Conservation (phyloP, 2,329 filamentous ascomycete species). For the Trichoderma harzianum region DNA sequence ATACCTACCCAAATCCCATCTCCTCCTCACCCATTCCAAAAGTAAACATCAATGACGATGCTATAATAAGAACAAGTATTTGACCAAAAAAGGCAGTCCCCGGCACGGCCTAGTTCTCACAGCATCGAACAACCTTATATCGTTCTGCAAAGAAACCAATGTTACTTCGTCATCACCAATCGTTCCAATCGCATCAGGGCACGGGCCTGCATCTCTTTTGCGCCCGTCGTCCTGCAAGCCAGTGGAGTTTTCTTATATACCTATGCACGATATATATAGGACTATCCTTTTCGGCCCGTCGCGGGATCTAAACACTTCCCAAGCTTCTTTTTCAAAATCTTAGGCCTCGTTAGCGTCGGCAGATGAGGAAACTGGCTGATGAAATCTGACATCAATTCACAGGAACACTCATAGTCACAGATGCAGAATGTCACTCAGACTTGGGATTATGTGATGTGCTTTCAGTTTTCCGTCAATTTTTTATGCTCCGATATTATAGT, state of each 20-base stretch:
- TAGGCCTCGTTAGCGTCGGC: not conserved
- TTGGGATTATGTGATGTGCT: not conserved
- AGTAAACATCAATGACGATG: not conserved
- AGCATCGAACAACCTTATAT: not conserved
- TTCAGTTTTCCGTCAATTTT: not conserved
- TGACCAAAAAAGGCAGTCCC: not conserved
- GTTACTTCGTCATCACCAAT: not conserved
- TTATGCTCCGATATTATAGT: not conserved
- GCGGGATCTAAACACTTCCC: not conserved
- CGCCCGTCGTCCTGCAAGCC: not conserved
- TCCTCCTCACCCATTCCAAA: not conserved
- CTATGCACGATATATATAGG: not conserved
- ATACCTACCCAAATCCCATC: not conserved
- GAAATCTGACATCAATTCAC: not conserved
- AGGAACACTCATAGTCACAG: not conserved
- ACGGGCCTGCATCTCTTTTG: not conserved
- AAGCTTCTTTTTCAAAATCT: not conserved
- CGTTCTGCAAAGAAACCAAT: not conserved
- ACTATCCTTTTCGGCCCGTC: conserved; percentile 2
- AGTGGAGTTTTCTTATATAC: not conserved
- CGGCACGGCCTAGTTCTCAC: not conserved
- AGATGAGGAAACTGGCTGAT: not conserved
- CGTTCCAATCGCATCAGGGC: not conserved
- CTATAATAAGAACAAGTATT: not conserved
- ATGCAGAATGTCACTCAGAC: not conserved